phyloP scores from a whole-genome alignment of 1,284 basidiomycete species.

The Puccinia horiana region DNA sequence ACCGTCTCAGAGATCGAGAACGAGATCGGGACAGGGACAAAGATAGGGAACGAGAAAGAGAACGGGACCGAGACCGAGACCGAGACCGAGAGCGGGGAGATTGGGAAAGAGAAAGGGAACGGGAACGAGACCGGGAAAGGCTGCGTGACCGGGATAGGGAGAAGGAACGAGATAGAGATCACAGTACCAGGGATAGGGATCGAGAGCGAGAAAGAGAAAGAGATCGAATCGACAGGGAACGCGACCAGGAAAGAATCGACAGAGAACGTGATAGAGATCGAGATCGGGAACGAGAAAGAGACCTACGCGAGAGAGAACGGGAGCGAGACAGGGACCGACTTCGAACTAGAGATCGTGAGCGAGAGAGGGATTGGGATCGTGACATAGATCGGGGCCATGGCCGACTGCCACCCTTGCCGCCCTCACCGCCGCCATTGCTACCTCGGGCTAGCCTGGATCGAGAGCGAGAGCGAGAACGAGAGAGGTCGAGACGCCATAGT shows the following conservation, averaged over 20 bases:
- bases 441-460: constrained; percentile 14
- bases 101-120: constrained; percentile 16
- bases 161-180: constrained; percentile 42
- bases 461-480: constrained; percentile 22
- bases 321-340: background rate
- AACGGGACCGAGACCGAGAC: constrained; percentile 6
- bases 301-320: constrained; percentile 1
- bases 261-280: constrained; percentile 35
- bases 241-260: constrained; percentile 23
- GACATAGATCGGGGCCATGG: constrained; percentile 9
- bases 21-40: constrained; percentile 18
- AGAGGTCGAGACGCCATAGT: constrained; percentile 28
- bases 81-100: constrained; percentile 14
- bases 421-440: constrained; percentile 12
- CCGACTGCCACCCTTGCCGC: constrained; percentile 17
- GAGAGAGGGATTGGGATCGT: constrained; percentile 22
- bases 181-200: background rate
- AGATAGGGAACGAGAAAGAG: constrained; percentile 13
- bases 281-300: constrained; percentile 20
- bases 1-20: constrained; percentile 11
- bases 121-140: constrained; percentile 35
- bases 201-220: constrained; percentile 29
- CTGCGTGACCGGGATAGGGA: constrained; percentile 34
- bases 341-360: constrained; percentile 7
- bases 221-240: constrained; percentile 32